These are phyloP conservation scores for Apiotrichum akiyoshidainum DNA, from an alignment of 1,284 basidiomycete species.

Conservation along the genomic window DNA sequence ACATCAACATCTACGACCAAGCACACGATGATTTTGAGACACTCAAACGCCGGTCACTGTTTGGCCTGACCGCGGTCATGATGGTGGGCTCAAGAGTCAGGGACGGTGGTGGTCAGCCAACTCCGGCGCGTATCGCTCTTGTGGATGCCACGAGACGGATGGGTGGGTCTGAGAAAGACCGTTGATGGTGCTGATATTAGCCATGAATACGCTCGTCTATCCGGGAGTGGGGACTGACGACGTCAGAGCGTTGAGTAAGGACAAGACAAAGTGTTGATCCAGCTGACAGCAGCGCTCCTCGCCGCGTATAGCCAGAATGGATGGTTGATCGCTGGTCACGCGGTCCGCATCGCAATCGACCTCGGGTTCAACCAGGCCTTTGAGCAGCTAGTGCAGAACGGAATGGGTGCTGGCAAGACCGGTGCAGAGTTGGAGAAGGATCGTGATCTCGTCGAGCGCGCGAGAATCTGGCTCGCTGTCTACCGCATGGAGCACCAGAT, in stretches of 20 bases:
- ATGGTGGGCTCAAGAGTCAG: constrained; percentile 78
- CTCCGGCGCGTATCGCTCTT: constrained; percentile 17
- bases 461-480: constrained; percentile 75
- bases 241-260: constrained; percentile 77
- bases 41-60: constrained; percentile 17
- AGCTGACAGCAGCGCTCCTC: constrained; percentile 61
- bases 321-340: constrained; percentile 78
- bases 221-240: constrained; percentile 73
- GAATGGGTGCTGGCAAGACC: constrained; percentile 60
- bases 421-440: constrained; percentile 59
- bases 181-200: constrained; percentile 31
- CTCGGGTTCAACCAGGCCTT: constrained; percentile 80
- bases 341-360: constrained; percentile 83
- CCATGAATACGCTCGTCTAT: constrained; percentile 72
- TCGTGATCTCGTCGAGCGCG: constrained; percentile 65
- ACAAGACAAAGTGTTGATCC: background rate
- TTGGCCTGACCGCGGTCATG: constrained; percentile 63
- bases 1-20: constrained; percentile 73
- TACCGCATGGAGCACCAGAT: constrained; percentile 87
- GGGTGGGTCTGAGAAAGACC: constrained; percentile 5
- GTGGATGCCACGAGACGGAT: constrained; percentile 71
- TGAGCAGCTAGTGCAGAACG: constrained; percentile 67
- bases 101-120: constrained; percentile 62
- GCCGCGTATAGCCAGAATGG: constrained; percentile 85
- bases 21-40: constrained; percentile 66